phyloP scores from a whole-genome alignment of 495 filamentous ascomycete genomes.

The Podospora bellae-mahoneyi region DNA sequence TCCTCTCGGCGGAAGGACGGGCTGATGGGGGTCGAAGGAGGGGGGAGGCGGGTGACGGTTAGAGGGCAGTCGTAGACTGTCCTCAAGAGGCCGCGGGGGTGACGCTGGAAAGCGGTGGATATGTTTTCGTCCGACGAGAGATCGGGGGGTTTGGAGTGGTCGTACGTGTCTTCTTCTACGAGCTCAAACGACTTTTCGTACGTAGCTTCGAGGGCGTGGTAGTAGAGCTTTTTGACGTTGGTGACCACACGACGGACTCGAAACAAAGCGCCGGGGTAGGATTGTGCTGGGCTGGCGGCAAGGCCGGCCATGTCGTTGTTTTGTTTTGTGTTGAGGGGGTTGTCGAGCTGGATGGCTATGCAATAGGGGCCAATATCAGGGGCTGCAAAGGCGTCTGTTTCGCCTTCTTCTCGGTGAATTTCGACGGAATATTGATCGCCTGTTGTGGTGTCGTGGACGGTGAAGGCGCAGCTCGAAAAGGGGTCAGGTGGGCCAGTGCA shows the following conservation, averaged over 20 bases:
- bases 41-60: conserved; percentile 11
- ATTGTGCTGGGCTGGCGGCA: not conserved
- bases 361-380: conserved; percentile 24
- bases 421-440: conserved; percentile 19
- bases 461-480: conserved; percentile 18
- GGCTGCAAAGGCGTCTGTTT: conserved; percentile 22
- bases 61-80: conserved; percentile 26
- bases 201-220: conserved; percentile 17
- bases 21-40: not conserved
- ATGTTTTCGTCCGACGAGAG: conserved; percentile 11
- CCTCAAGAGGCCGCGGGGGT: conserved; percentile 10
- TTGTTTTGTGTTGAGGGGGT: conserved; percentile 5
- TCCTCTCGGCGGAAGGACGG: conserved; percentile 2
- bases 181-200: conserved; percentile 25
- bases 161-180: conserved; percentile 14
- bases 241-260: conserved; percentile 22
- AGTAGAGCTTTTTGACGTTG: conserved; percentile 21
- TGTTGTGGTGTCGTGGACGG: conserved; percentile 9
- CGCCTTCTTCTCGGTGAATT: conserved; percentile 20
- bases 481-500: conserved; percentile 18
- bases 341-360: conserved; percentile 22
- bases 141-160: not conserved
- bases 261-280: conserved; percentile 20
- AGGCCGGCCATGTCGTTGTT: conserved; percentile 8
- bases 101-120: conserved; percentile 10